Evolutionary conservation across 1,284 basidiomycete species (phyloP), one percentile per base, ranked within the genome.

Genomic region (Marasmius fiardii): DNA sequence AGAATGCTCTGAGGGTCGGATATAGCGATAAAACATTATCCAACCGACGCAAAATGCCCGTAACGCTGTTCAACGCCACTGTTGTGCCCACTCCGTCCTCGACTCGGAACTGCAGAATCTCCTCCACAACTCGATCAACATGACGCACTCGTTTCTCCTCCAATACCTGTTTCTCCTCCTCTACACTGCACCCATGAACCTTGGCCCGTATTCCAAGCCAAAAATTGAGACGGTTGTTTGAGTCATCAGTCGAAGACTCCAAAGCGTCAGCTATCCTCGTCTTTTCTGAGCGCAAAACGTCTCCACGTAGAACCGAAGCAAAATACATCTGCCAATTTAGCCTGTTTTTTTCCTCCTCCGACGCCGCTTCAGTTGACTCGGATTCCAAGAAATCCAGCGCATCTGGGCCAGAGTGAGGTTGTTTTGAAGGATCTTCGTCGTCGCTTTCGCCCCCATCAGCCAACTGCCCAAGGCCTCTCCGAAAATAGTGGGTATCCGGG

Each of bases 321-420:
- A 98, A 82, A 87, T 97, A 92, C 35, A 89, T 90, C 70, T 95
- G 93, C 95, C 95, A 98, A 71, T 96, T 94, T 45, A 95, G 74
- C 28, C 95, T 81, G 63, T 94, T 92, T 59, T 82, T 80, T 63
- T 92, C 89, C 64, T 90, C 86, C 43, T 82, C 71, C 6, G 83
- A 86, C 39, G 80, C 77, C 35, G 86, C 83, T 59, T 85, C 79
- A 53, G 79, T 75, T 33, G 80, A 73, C 58, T 88, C 85, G 6
- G 78, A 72, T 62, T 90, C 86, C 41, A 83, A 73, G 55, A 80
- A 68, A 14, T 88, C 84, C 57, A 77, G 72, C 24, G 68, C 69
- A 59, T 85, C 82, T 41, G 71, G 69, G 20, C 69, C 72, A 37
- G 68, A 65, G 47, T 68, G 72, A 54, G 75, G 67, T 57, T 73